Percentiles rank a stretch among this genome's conserved stretches.
Evolutionary conservation across 306 rosid species (phyloP).

Genomic region (Rosa multiflora): DNA sequence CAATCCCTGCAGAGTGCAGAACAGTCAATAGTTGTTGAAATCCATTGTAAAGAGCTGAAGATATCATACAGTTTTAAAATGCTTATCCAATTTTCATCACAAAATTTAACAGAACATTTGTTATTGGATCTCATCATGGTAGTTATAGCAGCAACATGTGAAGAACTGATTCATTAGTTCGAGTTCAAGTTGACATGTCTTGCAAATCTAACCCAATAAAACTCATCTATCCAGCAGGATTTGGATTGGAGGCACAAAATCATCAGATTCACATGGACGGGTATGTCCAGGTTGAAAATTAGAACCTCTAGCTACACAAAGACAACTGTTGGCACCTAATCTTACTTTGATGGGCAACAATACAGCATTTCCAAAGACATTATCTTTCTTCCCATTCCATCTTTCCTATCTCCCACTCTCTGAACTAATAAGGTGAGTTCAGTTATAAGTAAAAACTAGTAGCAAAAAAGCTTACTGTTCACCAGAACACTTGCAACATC

Average conservation of each 20-base stretch:
- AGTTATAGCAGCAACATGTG: neutral
- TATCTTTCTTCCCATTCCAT: neutral
- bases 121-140: neutral
- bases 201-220: neutral
- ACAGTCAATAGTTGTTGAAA: neutral
- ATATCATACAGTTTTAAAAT: neutral
- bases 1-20: neutral
- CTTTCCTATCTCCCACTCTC: neutral
- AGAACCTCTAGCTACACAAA: neutral
- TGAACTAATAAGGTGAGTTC: neutral
- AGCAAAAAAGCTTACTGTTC: conserved; percentile 8
- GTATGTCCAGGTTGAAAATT: neutral
- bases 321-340: neutral
- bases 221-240: neutral
- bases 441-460: neutral
- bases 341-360: neutral
- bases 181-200: neutral
- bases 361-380: neutral
- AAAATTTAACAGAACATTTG: neutral
- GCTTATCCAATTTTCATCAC: neutral
- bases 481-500: conserved; percentile 5
- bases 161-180: neutral
- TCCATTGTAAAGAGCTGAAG: neutral
- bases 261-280: neutral
- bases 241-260: neutral